phyloP scores from a whole-genome alignment of 345 rosid species.

The Gossypium australe region DNA sequence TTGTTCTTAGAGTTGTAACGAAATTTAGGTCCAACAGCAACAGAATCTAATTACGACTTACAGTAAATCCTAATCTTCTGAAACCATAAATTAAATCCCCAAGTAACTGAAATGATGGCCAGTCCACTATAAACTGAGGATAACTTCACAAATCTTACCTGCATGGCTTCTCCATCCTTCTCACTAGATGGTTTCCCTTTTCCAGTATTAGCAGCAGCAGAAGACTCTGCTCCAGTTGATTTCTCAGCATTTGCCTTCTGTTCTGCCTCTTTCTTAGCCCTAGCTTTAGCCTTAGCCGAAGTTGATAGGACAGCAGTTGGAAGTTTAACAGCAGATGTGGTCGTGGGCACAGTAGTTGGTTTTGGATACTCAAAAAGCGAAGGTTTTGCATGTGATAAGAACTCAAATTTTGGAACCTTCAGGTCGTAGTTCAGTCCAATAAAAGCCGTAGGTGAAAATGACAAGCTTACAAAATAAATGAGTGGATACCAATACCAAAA shows the following conservation, averaged over 20 bases:
- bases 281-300: conserved; percentile 79
- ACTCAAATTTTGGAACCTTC: conserved; percentile 50
- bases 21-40: not conserved
- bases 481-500: conserved; percentile 99
- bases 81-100: not conserved
- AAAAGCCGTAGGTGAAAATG: conserved; percentile 96
- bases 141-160: conserved; percentile 36
- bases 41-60: not conserved
- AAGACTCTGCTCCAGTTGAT: conserved; percentile 41
- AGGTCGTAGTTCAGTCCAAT: conserved; percentile 90
- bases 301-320: conserved; percentile 97
- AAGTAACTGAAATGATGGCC: not conserved
- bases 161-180: conserved; percentile 95
- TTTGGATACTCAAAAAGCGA: conserved; percentile 94
- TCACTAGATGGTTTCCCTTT: conserved; percentile 75
- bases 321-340: conserved; percentile 80
- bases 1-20: not conserved
- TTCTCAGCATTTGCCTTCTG: conserved; percentile 78
- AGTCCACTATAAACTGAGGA: not conserved
- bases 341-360: conserved; percentile 76
- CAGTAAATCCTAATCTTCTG: not conserved
- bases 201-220: conserved; percentile 33
- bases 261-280: conserved; percentile 92
- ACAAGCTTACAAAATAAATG: conserved; percentile 80
- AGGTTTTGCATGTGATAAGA: conserved; percentile 90